Conservation (phyloP, 306 rosid genomes). For the Fagus crenata region DNA sequence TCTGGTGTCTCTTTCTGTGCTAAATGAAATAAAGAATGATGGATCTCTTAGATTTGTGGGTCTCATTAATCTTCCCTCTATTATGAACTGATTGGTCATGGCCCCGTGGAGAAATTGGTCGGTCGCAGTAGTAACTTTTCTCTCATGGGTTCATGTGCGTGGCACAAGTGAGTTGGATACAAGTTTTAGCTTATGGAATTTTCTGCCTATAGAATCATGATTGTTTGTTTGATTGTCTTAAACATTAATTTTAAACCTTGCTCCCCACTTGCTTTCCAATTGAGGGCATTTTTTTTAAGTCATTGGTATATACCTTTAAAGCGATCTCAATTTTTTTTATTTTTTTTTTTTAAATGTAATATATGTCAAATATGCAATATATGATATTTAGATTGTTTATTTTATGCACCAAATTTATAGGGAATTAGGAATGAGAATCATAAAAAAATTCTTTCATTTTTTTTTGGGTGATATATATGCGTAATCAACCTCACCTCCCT, state of each 20-base stretch:
- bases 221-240: conserved; percentile 19
- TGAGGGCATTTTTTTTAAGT: background rate
- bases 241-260: background rate
- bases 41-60: conserved; percentile 31
- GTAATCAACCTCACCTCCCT: background rate
- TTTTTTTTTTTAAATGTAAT: no score
- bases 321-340: no score
- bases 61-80: conserved; percentile 27
- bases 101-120: conserved; percentile 30
- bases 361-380: no score
- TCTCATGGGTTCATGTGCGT: background rate
- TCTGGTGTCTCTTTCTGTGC: conserved; percentile 25
- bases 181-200: conserved; percentile 30
- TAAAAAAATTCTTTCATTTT: no score
- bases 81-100: conserved; percentile 2
- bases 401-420: background rate
- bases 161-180: conserved; percentile 2
- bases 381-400: no score
- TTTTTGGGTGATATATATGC: no score
- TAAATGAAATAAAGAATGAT: conserved; percentile 19
- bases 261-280: conserved; percentile 6
- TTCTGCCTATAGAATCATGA: conserved; percentile 38
- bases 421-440: background rate
- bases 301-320: no score
- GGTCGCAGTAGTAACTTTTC: conserved; percentile 13